Base-by-base conservation (phyloP, 2,329 filamentous ascomycete genomes). In the Aureobasidium melanogenum region DNA sequence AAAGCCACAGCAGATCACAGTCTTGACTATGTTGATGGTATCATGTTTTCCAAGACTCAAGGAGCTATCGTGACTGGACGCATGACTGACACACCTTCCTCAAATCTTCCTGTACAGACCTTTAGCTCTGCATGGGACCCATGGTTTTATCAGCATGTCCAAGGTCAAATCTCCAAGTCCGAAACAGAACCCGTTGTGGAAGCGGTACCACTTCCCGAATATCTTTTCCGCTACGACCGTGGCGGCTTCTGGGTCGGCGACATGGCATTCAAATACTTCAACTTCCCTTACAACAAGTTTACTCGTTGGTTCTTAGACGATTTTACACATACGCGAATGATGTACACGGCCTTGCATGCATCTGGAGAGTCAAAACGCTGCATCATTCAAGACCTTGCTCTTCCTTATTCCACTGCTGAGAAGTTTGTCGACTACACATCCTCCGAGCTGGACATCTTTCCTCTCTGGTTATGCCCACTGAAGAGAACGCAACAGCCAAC, bases 151-250 rank as follows among this genome's bases (percentile, higher is more conserved):
- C 70, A 80, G 1, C 77, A 80, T 63, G 72, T 69, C 34, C 64
- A 71, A 60, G 62, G 67, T 26, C 70, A 62, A 63, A 65, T 47
- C 17, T 64, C 72, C 60, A 48, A 41, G 22, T 48, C 59, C 22
- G 30, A 26, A 14, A 30, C 28, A 22, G 19, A 48, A 15, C 59
- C 36, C n/a, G 38, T 55, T 8, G 12, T 24, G 3, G 84, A 88
- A 62, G 82, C 81, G 61, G 79, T 88, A 1, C 85, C 85, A 0
- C 66, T 88, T 0, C 73, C 74, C 2, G 86, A 88, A 68, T 89
- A 89, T 71, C 80, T 88, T 63, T 89, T 89, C 72, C 82, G 86
- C 17, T 88, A 87, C 73, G 85, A 89, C 69, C 80, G 86, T 38
- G 86, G 85, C 50, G 84, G 81, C 2, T 88, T 88, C 73, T 89